phyloP scores from a whole-genome alignment of 768 basidiomycete genomes.

The Leccinum imitatum region DNA sequence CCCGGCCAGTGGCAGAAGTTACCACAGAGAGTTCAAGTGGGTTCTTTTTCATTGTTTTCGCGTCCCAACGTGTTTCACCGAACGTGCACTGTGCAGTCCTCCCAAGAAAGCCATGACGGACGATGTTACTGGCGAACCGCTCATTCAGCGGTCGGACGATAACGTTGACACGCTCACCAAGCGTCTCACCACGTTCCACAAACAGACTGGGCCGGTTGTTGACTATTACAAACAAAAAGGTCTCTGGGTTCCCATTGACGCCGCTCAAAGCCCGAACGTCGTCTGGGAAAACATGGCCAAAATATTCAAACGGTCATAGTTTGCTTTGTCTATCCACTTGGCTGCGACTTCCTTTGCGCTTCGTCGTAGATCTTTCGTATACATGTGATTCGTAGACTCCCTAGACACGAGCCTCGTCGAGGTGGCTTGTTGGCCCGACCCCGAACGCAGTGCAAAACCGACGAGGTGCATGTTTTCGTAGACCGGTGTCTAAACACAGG shows the following conservation, averaged over 20 bases:
- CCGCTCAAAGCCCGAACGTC: slow-evolving; percentile 86
- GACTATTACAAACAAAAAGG: slow-evolving; percentile 94
- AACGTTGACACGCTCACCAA: slow-evolving; percentile 94
- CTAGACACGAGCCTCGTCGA: slow-evolving; percentile 12
- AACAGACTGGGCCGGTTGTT: slow-evolving; percentile 92
- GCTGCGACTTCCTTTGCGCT: neutral
- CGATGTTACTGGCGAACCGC: slow-evolving; percentile 92
- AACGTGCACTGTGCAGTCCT: slow-evolving; percentile 55
- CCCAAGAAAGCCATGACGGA: slow-evolving; percentile 96
- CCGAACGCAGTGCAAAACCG: neutral
- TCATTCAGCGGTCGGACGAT: slow-evolving; percentile 97
- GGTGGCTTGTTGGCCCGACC: slow-evolving; percentile 1
- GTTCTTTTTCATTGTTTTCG: slow-evolving; percentile 29
- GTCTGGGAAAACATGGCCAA: slow-evolving; percentile 85
- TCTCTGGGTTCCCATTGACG: slow-evolving; percentile 89
- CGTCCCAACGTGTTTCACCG: slow-evolving; percentile 10
- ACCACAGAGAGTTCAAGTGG: slow-evolving; percentile 94
- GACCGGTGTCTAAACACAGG: slow-evolving; percentile 17
- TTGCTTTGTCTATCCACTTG: neutral
- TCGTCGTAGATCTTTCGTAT: slow-evolving; percentile 27
- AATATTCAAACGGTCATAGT: slow-evolving; percentile 48
- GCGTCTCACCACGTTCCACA: slow-evolving; percentile 85
- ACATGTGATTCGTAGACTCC: slow-evolving; percentile 21
- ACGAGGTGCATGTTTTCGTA: slow-evolving; percentile 8
- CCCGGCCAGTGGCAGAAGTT: slow-evolving; percentile 83